phyloP scores from a whole-genome alignment of 768 basidiomycete genomes.

The Tephrocybe sp. region DNA sequence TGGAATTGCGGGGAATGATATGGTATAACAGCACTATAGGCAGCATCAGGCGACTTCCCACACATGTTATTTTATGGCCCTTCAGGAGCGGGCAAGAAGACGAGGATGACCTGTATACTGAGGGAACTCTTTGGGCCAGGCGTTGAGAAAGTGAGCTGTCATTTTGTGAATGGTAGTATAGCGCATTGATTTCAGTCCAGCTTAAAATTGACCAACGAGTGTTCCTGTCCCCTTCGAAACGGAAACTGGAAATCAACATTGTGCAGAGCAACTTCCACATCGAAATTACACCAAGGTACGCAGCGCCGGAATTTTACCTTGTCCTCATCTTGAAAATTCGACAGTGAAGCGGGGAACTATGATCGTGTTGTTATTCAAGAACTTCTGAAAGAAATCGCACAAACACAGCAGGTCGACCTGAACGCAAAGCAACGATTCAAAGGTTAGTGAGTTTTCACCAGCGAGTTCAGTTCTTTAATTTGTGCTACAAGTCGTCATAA shows the following conservation, averaged over 20 bases:
- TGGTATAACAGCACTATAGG: slow-evolving; percentile 37
- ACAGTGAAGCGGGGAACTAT: slow-evolving; percentile 92
- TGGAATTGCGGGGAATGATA: background rate
- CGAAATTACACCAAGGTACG: slow-evolving; percentile 93
- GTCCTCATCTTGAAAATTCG: background rate
- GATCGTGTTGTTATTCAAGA: slow-evolving; percentile 96
- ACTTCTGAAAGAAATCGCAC: slow-evolving; percentile 95
- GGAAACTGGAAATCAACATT: slow-evolving; percentile 94
- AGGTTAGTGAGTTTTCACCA: slow-evolving; percentile 44
- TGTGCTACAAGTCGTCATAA: slow-evolving; percentile 78
- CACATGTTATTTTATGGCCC: slow-evolving; percentile 98
- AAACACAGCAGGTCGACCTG: slow-evolving; percentile 97
- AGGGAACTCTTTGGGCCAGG: slow-evolving; percentile 87
- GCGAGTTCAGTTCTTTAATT: background rate
- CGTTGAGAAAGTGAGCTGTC: slow-evolving; percentile 75
- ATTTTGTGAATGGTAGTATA: background rate
- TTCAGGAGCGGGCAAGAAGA: slow-evolving; percentile 97
- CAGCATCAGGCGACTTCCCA: slow-evolving; percentile 90
- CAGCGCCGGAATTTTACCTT: background rate
- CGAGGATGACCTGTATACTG: slow-evolving; percentile 86
- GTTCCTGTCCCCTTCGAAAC: slow-evolving; percentile 89
- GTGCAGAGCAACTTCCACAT: slow-evolving; percentile 98
- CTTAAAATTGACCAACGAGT: slow-evolving; percentile 97
- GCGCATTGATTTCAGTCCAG: slow-evolving; percentile 36
- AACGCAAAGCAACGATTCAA: slow-evolving; percentile 96